These are phyloP conservation scores for Citrullus mucosospermus DNA, from an alignment of 306 rosid species.

Conservation along the genomic window DNA sequence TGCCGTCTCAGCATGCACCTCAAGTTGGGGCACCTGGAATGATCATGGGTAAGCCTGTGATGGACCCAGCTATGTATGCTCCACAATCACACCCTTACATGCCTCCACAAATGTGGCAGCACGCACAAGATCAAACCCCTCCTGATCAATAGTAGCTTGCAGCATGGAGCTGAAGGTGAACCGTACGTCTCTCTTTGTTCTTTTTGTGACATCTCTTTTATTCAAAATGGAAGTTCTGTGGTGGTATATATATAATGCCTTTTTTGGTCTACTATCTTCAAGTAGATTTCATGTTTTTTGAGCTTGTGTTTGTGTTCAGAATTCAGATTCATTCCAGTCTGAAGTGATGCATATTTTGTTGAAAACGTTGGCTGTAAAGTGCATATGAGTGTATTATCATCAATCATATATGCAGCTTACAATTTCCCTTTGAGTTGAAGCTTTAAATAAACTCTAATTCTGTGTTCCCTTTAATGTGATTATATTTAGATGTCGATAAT, in stretches of 20 bases:
- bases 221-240: neutral
- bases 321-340: neutral
- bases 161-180: slow-evolving; percentile 8
- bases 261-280: neutral
- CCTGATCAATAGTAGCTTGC: slow-evolving; percentile 33
- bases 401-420: neutral
- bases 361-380: slow-evolving; percentile 10
- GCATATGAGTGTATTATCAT: slow-evolving; percentile 5
- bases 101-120: slow-evolving; percentile 52
- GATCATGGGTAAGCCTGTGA: slow-evolving; percentile 47
- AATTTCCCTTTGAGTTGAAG: neutral
- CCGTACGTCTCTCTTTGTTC: slow-evolving; percentile 13
- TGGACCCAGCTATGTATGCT: slow-evolving; percentile 37
- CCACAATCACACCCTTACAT: slow-evolving; percentile 42
- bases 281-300: neutral
- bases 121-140: slow-evolving; percentile 33
- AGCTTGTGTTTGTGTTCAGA: neutral
- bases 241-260: neutral
- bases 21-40: slow-evolving; percentile 45
- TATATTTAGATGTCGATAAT: neutral
- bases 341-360: slow-evolving; percentile 9
- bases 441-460: neutral
- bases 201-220: neutral
- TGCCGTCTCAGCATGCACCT: slow-evolving; percentile 29
- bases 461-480: neutral